A percentile compares a stretch with the other conserved stretches of the same genome.
phyloP scores from a whole-genome alignment of 257 asterid species.

The Gentiana macrophylla region DNA sequence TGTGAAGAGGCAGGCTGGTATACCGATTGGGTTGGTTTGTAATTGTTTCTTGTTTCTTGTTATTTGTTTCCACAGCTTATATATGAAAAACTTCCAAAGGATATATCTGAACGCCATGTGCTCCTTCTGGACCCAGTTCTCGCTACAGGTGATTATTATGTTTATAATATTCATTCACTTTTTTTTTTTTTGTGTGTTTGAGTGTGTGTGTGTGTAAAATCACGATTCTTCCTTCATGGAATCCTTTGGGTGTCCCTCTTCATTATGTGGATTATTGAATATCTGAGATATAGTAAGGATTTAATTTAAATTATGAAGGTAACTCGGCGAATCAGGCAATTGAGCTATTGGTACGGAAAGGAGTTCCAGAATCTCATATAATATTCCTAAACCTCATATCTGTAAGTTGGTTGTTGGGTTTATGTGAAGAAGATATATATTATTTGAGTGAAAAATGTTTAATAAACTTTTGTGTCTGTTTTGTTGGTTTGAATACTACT shows the following conservation, averaged over 20 bases:
- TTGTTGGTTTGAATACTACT: background rate
- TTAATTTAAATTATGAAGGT: constrained; percentile 29
- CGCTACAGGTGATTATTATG: constrained; percentile 64
- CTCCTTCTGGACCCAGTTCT: constrained; percentile 97
- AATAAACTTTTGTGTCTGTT: background rate
- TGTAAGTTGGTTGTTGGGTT: constrained; percentile 36
- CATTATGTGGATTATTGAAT: background rate
- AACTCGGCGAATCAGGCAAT: constrained; percentile 99
- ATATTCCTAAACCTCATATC: constrained; percentile 94
- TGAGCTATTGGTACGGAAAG: constrained; percentile 83
- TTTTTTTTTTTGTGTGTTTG: background rate
- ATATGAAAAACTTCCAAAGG: constrained; percentile 92
- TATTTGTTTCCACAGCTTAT: constrained; percentile 52
- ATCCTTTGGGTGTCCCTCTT: background rate
- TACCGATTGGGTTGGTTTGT: background rate
- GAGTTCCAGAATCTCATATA: constrained; percentile 96
- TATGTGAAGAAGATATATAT: no score
- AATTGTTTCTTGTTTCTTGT: constrained; percentile 6
- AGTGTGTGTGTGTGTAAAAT: background rate
- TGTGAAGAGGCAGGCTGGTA: background rate
- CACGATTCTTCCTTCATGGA: background rate
- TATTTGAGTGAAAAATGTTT: background rate
- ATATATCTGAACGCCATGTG: constrained; percentile 88
- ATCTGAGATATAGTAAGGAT: background rate
- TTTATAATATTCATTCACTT: background rate